These are phyloP conservation scores for Secale cereale DNA, from an alignment of 176 grass and related monocot species.

Conservation along the genomic window DNA sequence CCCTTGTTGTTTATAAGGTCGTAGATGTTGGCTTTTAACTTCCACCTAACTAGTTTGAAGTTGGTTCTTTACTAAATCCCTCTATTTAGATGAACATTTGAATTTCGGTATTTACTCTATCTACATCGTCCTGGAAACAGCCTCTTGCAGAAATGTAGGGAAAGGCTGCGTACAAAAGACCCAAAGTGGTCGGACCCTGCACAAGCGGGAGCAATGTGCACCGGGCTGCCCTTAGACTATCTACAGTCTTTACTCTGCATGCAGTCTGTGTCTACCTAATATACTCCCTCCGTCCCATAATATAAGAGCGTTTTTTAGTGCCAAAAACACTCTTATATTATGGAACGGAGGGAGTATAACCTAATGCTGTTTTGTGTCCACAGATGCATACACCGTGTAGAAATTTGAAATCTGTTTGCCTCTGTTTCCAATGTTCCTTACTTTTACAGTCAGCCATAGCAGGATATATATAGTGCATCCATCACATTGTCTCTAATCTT, in stretches of 20 bases:
- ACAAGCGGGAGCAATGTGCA: too few relatives aligned
- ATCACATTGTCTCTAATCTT: constrained; percentile 18
- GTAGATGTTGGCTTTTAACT: neutral
- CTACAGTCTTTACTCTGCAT: neutral
- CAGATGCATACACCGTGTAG: neutral
- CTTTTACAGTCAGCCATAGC: neutral
- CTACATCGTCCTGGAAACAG: neutral
- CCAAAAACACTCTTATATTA: too few relatives aligned
- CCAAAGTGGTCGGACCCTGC: too few relatives aligned
- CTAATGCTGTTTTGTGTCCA: neutral
- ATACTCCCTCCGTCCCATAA: too few relatives aligned
- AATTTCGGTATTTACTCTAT: neutral
- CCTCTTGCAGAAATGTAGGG: too few relatives aligned
- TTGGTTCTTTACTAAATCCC: neutral
- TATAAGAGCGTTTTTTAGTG: too few relatives aligned
- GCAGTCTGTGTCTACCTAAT: neutral
- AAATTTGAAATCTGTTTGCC: neutral
- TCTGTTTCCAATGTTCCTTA: neutral
- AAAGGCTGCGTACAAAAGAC: too few relatives aligned
- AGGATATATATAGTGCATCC: constrained; percentile 8
- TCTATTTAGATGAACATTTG: neutral
- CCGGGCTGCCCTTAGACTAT: neutral
- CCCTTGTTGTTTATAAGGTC: neutral
- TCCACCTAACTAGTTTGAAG: neutral
- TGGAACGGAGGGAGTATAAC: too few relatives aligned